Percentiles rank a stretch among this genome's conserved stretches.
Evolutionary conservation across 768 basidiomycete species (phyloP).

Genomic region (Auricularia heimuer): DNA sequence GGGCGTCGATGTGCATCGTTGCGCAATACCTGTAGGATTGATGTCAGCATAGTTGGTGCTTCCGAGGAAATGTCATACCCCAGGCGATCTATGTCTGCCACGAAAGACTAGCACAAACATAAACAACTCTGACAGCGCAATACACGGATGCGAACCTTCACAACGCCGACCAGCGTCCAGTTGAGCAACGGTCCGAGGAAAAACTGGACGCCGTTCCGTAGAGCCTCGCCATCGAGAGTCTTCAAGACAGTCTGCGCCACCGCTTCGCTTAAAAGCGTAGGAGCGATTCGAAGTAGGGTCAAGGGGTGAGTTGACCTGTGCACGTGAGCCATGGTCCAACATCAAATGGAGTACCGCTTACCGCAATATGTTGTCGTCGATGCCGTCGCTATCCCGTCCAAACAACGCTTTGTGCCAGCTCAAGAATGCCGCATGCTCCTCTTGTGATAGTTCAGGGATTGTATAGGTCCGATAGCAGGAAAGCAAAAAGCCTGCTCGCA

Average conservation of each 20-base stretch:
- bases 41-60: background rate
- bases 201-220: conserved; percentile 69
- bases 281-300: conserved; percentile 54
- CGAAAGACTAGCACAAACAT: conserved; percentile 23
- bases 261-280: conserved; percentile 57
- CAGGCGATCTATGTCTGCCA: conserved; percentile 47
- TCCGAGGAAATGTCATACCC: conserved; percentile 29
- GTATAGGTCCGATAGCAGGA: conserved; percentile 36
- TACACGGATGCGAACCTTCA: conserved; percentile 28
- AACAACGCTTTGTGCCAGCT: conserved; percentile 74
- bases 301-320: conserved; percentile 61
- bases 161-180: conserved; percentile 72
- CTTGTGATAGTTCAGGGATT: conserved; percentile 25
- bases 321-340: no score
- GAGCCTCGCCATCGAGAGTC: conserved; percentile 55
- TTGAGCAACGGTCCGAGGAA: conserved; percentile 63
- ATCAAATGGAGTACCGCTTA: conserved; percentile 12
- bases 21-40: conserved; percentile 33
- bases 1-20: conserved; percentile 47
- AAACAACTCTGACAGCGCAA: background rate
- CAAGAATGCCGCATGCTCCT: conserved; percentile 18
- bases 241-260: conserved; percentile 36
- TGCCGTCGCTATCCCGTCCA: conserved; percentile 67
- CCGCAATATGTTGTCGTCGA: conserved; percentile 71
- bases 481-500: conserved; percentile 43